Base-by-base conservation (phyloP, 345 rosid genomes). In the Moricandia moricandioides region DNA sequence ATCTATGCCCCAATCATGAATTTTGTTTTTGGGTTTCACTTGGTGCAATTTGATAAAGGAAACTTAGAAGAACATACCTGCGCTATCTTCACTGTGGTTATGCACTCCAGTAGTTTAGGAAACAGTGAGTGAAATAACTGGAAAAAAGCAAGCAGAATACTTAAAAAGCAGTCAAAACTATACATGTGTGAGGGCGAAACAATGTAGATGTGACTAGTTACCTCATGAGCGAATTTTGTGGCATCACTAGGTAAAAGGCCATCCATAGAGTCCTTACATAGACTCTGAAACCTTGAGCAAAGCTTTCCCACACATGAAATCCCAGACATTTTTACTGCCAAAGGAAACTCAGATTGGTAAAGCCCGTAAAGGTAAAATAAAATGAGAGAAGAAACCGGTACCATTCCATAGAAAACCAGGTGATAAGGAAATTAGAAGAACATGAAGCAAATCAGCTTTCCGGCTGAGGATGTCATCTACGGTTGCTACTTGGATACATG, bases 361-460 rank as follows among this genome's bases (percentile, higher is more conserved):
- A 13, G 3, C 51, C 14, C 14, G 34, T 56, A 61, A 64, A 58
- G 68, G 14, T 24, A 61, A 40, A 16, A 60, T 69, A 11, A 66
- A 30, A 59, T 3, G 43, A 64, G 16, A 33, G 31, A 68, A 79
- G 65, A 75, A 27, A 74, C 70, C 45, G 78, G 40, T 94, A 91
- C 98, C 98, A 54, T 79, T 86, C 98, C 98, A 94, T 14, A 84
- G 84, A 59, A 85, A 84, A 78, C 89, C 89, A 30, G 98, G 89
- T 12, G 89, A 85, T 45, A 89, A 80, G 74, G 88, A 81, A 71
- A 81, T 74, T 55, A 69, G 24, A 65, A 86, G 69, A 59, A 85
- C 73, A 55, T 76, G 84, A 83, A 85, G 78, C 87, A 91, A 79
- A 78, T 87, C 86, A 69, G 80, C 77, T 80, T 81, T 83, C 77